These are phyloP conservation scores for Cyberlindnera samutprakarnensis DNA, from an alignment of 805 yeast genomes.

Conservation along the genomic window DNA sequence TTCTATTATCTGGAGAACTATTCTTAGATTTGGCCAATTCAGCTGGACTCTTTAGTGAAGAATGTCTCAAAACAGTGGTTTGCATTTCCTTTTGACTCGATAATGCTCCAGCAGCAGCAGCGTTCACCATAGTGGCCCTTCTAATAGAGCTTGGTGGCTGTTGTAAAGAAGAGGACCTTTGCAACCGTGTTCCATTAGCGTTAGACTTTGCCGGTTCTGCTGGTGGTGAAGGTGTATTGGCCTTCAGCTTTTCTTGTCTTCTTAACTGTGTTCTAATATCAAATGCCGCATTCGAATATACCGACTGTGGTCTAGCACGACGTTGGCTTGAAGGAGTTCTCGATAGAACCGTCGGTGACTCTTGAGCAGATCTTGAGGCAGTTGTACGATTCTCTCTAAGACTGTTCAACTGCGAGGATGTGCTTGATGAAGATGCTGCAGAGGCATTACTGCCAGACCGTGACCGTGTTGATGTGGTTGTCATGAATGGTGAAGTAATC, in stretches of 20 bases:
- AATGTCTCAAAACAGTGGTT: conserved; percentile 12
- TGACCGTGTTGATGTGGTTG: not conserved
- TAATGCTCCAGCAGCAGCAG: conserved; percentile 20
- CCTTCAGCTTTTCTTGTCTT: conserved; percentile 17
- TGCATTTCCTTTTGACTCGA: not conserved
- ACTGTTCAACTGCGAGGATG: conserved; percentile 10
- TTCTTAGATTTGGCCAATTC: no score
- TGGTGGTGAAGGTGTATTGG: conserved; percentile 4
- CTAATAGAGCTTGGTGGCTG: conserved; percentile 7
- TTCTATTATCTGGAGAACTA: no score
- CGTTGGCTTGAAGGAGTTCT: conserved; percentile 15
- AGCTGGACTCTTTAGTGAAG: conserved; percentile 12
- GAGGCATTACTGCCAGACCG: conserved; percentile 17
- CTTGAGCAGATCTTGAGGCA: not conserved
- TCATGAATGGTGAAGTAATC: not conserved
- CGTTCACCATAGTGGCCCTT: conserved; percentile 3
- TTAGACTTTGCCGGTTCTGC: not conserved
- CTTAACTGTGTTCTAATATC: conserved; percentile 21
- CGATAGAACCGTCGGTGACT: conserved; percentile 13
- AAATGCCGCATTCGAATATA: conserved; percentile 20
- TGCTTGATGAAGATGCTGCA: conserved; percentile 10
- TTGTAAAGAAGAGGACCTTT: conserved; percentile 10
- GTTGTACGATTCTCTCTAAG: conserved; percentile 5
- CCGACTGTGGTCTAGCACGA: conserved; percentile 18
- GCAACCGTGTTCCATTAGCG: not conserved